Percentiles rank a stretch among this genome's conserved stretches.
These are phyloP conservation scores for Boletus mariae DNA, from an alignment of 1,284 basidiomycete genomes.

Conservation along the genomic window DNA sequence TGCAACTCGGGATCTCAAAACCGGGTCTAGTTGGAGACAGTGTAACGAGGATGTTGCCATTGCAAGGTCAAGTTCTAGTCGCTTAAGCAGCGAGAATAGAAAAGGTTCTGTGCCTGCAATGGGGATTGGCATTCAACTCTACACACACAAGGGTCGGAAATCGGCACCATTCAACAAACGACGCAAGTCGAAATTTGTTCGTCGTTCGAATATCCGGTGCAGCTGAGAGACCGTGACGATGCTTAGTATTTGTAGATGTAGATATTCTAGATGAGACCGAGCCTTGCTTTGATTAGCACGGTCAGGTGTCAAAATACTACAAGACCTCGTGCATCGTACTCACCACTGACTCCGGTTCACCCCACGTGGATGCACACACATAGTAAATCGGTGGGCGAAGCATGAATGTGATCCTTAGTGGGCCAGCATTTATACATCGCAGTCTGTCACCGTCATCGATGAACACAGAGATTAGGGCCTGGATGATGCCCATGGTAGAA, in stretches of 20 bases:
- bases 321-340: conserved; percentile 36
- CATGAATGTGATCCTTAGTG: conserved; percentile 79
- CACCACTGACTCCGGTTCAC: conserved; percentile 91
- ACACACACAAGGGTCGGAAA: not conserved
- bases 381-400: conserved; percentile 88
- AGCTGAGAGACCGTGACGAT: conserved; percentile 86
- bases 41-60: conserved; percentile 80
- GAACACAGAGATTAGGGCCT: conserved; percentile 91
- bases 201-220: conserved; percentile 78
- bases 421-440: conserved; percentile 73
- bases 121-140: conserved; percentile 1
- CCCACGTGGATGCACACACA: conserved; percentile 86
- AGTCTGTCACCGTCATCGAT: conserved; percentile 83
- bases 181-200: conserved; percentile 89
- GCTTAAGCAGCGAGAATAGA: conserved; percentile 63
- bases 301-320: conserved; percentile 23
- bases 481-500: conserved; percentile 87
- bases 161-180: conserved; percentile 73
- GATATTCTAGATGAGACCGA: conserved; percentile 89
- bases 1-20: conserved; percentile 66
- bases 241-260: conserved; percentile 90
- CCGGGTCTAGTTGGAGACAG: conserved; percentile 72
- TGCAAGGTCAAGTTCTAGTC: conserved; percentile 76
- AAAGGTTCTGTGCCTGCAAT: conserved; percentile 76
- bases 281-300: conserved; percentile 65